Base-by-base conservation (phyloP, 2,329 filamentous ascomycete genomes). In the Aureobasidium melanogenum region DNA sequence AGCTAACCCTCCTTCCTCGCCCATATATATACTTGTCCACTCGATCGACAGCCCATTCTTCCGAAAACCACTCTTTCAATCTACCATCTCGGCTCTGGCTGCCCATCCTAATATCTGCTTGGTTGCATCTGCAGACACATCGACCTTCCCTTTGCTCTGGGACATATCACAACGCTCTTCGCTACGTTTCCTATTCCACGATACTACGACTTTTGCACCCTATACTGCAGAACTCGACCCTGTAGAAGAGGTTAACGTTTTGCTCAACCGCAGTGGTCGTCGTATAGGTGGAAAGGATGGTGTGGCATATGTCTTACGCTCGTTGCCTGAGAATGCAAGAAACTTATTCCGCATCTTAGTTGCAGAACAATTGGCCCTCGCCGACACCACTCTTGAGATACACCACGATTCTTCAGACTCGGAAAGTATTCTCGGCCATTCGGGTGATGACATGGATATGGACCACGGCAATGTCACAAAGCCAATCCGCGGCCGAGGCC, bases 111-210 rank as follows among this genome's bases (percentile, higher is more conserved):
- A 80, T 41, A 81, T 97, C 64, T 84, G 81, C 58, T 78, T 97
- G 28, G 74, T 95, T 32, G 89, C 88, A 67, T 95, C 91, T 1
- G 88, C 88, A 61, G 93, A 97, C 74, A 91, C 90, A 9, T 91
- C 92, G 7, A 90, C 89, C 68, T 96, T 96, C 69, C 79, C 90
- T 0, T 76, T 97, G 1, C 81, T 97, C 55, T 99, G 93, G 92
- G 91, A 97, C 74, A 87, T 89, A 58, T 87, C 86, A 60, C 80
- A 92, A n/a, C 87, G 89, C 50, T 87, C 90, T 17, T 84, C 88
- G 30, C 90, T 92, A 74, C 88, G 89, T 72, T 92, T 97, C 67
- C 78, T 91, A 30, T 97, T 95, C 74, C 94, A 99, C 76, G 92
- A 99, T 76, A 88, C 88, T 69, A 97, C 94, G 0, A 97, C 94